A percentile compares a stretch with the other conserved stretches of the same genome.
These are phyloP conservation scores for Ophiostoma perfectum DNA, from an alignment of 2,329 filamentous ascomycete genomes.

Conservation along the genomic window DNA sequence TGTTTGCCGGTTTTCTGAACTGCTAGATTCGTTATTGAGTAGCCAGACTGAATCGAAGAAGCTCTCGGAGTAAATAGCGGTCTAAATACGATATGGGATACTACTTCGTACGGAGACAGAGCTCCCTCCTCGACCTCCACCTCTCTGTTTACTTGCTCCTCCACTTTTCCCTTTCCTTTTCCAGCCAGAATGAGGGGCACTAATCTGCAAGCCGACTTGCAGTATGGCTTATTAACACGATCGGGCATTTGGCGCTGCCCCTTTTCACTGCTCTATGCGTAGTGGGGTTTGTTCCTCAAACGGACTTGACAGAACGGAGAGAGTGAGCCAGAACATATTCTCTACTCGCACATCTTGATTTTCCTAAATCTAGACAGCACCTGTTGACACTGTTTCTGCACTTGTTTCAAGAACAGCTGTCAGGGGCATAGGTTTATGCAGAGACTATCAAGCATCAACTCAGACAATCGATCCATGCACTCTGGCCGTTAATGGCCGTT, in stretches of 20 bases:
- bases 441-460: no score
- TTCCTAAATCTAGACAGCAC: no score
- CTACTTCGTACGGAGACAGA: neutral
- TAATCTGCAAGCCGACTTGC: neutral
- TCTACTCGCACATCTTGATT: no score
- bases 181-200: slow-evolving; percentile 6
- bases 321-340: no score
- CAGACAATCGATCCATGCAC: no score
- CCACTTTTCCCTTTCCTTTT: slow-evolving; percentile 10
- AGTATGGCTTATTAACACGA: neutral
- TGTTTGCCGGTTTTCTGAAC: slow-evolving; percentile 18
- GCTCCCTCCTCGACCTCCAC: neutral
- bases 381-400: no score
- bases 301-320: neutral
- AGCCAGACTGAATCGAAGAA: neutral
- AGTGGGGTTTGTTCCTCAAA: neutral
- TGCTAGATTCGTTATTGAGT: no score
- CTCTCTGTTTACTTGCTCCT: slow-evolving; percentile 6
- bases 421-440: no score
- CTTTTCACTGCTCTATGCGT: slow-evolving; percentile 1
- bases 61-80: neutral
- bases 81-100: neutral
- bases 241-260: neutral
- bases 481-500: no score
- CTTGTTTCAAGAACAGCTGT: no score